Conservation (phyloP, 2,329 filamentous ascomycete species). For the Aspergillus chevalieri region DNA sequence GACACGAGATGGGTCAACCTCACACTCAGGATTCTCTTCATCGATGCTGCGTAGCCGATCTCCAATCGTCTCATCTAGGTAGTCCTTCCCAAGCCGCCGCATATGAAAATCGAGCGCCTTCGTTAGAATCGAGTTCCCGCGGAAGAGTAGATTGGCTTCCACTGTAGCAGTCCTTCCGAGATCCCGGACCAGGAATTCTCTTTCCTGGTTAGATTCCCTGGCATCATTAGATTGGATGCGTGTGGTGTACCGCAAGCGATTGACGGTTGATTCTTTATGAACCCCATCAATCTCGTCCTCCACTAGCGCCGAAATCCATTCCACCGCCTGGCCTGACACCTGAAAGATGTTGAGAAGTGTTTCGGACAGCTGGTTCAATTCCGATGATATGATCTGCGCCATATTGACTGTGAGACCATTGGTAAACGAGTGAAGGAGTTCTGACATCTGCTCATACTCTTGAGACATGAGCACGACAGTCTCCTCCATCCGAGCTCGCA, state of each 20-base stretch:
- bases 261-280: constrained; percentile 70
- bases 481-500: constrained; percentile 79
- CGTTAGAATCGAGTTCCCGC: constrained; percentile 88
- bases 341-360: constrained; percentile 92
- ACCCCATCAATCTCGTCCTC: constrained; percentile 97
- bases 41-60: constrained; percentile 86
- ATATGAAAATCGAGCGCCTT: constrained; percentile 94
- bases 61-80: constrained; percentile 78
- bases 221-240: constrained; percentile 59
- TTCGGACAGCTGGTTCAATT: constrained; percentile 75
- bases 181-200: constrained; percentile 57
- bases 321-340: constrained; percentile 72
- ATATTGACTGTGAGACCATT: constrained; percentile 81
- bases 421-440: constrained; percentile 77
- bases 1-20: constrained; percentile 85
- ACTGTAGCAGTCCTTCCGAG: constrained; percentile 59
- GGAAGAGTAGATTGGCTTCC: constrained; percentile 90
- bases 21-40: constrained; percentile 82
- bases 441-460: constrained; percentile 77
- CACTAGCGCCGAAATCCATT: constrained; percentile 89
- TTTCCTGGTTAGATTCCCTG: constrained; percentile 50
- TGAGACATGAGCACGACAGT: constrained; percentile 79
- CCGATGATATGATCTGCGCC: constrained; percentile 67
- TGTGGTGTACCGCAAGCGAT: constrained; percentile 54
- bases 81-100: constrained; percentile 88